These are phyloP conservation scores for Aquilaria sinensis DNA, from an alignment of 345 rosid genomes.

Conservation along the genomic window DNA sequence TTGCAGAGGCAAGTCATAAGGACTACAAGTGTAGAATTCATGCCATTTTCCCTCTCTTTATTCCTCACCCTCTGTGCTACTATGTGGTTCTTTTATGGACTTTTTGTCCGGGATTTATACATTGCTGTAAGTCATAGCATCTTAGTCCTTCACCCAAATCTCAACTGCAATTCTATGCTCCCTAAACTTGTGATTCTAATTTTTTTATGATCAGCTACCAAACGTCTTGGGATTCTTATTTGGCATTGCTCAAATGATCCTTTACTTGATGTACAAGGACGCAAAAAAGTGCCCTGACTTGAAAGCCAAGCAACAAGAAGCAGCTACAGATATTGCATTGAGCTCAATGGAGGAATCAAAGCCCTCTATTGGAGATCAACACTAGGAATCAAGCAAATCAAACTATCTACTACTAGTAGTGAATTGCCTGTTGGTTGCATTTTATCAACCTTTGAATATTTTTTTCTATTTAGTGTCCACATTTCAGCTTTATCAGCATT, in stretches of 20 bases:
- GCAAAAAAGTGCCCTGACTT: slow-evolving; percentile 17
- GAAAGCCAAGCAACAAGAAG: slow-evolving; percentile 4
- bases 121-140: slow-evolving; percentile 53
- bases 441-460: too few relatives aligned
- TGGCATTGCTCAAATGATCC: slow-evolving; percentile 67
- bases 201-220: slow-evolving; percentile 36
- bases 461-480: too few relatives aligned
- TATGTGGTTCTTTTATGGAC: slow-evolving; percentile 87
- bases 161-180: not conserved
- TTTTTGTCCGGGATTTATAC: slow-evolving; percentile 51
- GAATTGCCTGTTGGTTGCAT: too few relatives aligned
- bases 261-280: slow-evolving; percentile 54
- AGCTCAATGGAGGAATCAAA: not conserved
- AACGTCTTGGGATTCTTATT: slow-evolving; percentile 41
- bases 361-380: not conserved
- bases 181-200: not conserved
- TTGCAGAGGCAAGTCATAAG: slow-evolving; percentile 64
- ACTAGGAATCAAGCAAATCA: not conserved
- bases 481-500: too few relatives aligned
- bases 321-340: not conserved
- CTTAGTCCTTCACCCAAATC: not conserved
- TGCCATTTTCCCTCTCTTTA: slow-evolving; percentile 73
- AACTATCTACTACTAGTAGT: too few relatives aligned
- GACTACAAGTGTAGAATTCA: slow-evolving; percentile 82
- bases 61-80: slow-evolving; percentile 68